These are phyloP conservation scores for Umbelopsis sp. DNA, from an alignment of 192 early-diverging fungal genomes.

Conservation along the genomic window DNA sequence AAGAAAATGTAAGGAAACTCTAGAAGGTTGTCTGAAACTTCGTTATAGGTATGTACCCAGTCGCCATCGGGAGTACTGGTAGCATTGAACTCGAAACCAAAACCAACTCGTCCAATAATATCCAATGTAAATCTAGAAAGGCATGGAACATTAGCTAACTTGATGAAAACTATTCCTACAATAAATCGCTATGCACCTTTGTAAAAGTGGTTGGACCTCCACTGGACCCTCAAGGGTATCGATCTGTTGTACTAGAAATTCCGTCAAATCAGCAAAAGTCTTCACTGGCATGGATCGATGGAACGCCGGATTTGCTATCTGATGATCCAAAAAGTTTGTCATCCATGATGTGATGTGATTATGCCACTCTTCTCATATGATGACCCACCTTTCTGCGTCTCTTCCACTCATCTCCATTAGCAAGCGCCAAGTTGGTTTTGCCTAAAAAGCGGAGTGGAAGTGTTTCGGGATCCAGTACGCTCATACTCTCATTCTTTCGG, in stretches of 20 bases:
- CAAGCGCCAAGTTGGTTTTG: conserved; percentile 19
- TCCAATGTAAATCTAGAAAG: conserved; percentile 50
- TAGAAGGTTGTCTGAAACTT: conserved; percentile 3
- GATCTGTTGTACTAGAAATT: conserved; percentile 13
- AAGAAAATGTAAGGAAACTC: conserved; percentile 50
- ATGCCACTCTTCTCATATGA: no score
- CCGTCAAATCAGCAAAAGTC: background rate
- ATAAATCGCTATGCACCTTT: conserved; percentile 45
- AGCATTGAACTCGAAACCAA: conserved; percentile 43
- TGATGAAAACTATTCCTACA: conserved; percentile 48
- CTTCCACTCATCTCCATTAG: conserved; percentile 30
- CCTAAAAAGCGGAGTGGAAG: conserved; percentile 14
- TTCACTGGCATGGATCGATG: conserved; percentile 12
- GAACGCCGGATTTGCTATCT: conserved; percentile 14
- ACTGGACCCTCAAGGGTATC: background rate
- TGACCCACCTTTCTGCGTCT: conserved; percentile 26
- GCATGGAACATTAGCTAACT: background rate
- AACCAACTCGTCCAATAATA: conserved; percentile 51
- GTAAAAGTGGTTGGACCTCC: conserved; percentile 24
- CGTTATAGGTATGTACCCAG: conserved; percentile 28
- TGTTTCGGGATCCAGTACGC: background rate
- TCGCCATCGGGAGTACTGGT: conserved; percentile 10
- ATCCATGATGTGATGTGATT: no score
- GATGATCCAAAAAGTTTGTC: background rate
- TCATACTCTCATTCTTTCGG: background rate